Evolutionary conservation across 1,284 basidiomycete genomes (phyloP).

Genomic region (Flammula alnicola): DNA sequence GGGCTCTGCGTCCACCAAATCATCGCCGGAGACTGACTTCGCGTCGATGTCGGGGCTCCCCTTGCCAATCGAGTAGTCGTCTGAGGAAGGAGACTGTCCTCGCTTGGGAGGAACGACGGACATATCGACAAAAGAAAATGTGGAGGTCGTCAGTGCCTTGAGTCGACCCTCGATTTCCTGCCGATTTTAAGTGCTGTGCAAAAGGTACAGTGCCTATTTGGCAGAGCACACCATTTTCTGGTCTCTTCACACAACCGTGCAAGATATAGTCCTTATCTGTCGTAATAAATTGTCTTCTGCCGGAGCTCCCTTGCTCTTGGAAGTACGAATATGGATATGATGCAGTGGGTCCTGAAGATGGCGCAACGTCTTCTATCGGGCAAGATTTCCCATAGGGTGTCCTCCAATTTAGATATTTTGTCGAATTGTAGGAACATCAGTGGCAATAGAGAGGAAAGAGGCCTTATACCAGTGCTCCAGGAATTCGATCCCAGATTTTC

Average conservation of each 20-base stretch:
- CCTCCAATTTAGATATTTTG: too few relatives aligned
- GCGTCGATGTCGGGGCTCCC: constrained; percentile 10
- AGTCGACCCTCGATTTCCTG: neutral
- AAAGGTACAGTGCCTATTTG: constrained; percentile 1
- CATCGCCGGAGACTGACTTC: constrained; percentile 22
- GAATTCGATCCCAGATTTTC: too few relatives aligned
- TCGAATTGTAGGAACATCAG: too few relatives aligned
- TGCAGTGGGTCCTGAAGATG: constrained; percentile 12
- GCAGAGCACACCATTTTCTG: constrained; percentile 22
- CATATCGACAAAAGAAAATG: constrained; percentile 3
- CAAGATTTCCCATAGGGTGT: neutral
- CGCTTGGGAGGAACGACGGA: constrained; percentile 15
- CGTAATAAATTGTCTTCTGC: neutral
- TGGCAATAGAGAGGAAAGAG: too few relatives aligned
- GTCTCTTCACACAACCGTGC: constrained; percentile 10
- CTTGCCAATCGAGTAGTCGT: constrained; percentile 16
- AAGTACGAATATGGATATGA: constrained; percentile 10
- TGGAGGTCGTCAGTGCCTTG: constrained; percentile 1
- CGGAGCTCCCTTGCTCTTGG: neutral
- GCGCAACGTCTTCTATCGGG: constrained; percentile 11
- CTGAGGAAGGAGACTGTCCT: constrained; percentile 8
- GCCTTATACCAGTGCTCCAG: too few relatives aligned
- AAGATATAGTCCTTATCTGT: neutral
- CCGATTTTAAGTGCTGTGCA: constrained; percentile 12
- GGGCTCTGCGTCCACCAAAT: constrained; percentile 34